Evolutionary conservation across 1,284 basidiomycete species (phyloP).

Genomic region (Limonomyces culmigenus): DNA sequence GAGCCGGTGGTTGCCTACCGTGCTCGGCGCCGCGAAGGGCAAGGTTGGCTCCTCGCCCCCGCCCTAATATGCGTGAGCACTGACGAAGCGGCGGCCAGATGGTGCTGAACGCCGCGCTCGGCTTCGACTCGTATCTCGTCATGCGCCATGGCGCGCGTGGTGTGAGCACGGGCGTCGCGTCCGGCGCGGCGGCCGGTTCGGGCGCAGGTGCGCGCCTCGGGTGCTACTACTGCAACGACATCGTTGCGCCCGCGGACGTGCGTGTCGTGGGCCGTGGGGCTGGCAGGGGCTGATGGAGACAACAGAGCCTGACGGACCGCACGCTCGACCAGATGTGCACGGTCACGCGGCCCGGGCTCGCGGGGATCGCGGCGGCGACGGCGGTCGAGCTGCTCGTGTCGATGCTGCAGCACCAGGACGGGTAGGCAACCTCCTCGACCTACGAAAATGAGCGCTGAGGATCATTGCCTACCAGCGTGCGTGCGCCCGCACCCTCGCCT

Average conservation of each 20-base stretch:
- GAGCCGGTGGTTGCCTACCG: conserved; percentile 88
- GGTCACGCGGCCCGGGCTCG: conserved; percentile 91
- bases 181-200: conserved; percentile 10
- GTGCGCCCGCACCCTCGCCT: conserved; percentile 48
- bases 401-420: conserved; percentile 76
- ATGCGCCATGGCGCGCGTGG: conserved; percentile 85
- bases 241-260: conserved; percentile 91
- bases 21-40: conserved; percentile 66
- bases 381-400: conserved; percentile 89
- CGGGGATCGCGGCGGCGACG: conserved; percentile 79
- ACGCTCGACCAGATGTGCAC: conserved; percentile 99
- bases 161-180: neutral
- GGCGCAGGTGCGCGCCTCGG: conserved; percentile 38
- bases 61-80: conserved; percentile 1
- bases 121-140: conserved; percentile 92
- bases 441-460: neutral
- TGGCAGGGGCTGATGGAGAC: no score
- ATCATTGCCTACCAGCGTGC: conserved; percentile 23
- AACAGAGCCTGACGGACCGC: conserved; percentile 78
- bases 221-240: conserved; percentile 98
- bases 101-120: conserved; percentile 88
- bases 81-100: conserved; percentile 29
- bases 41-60: conserved; percentile 39
- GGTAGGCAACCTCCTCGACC: conserved; percentile 29
- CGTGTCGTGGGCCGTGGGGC: no score